Percentiles rank a stretch among this genome's conserved stretches.
Conservation (phyloP, 768 basidiomycete species). For the Macrocybe gigantea region DNA sequence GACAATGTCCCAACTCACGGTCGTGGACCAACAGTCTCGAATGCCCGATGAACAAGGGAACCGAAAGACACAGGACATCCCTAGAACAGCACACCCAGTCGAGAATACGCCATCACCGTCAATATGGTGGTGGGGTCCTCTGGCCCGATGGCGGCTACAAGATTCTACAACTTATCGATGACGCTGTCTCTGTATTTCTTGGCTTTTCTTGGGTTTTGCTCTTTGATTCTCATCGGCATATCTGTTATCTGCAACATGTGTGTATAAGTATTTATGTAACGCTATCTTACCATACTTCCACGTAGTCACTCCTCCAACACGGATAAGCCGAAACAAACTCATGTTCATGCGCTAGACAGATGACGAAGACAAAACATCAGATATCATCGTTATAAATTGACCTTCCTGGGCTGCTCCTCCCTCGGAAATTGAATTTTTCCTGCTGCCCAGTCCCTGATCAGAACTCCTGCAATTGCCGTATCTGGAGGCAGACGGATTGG, state of each 20-base stretch:
- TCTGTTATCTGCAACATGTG: constrained; percentile 1
- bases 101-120: constrained; percentile 25
- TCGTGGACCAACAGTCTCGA: background rate
- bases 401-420: too few species aligned
- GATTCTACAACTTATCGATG: constrained; percentile 67
- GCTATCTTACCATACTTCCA: too few species aligned
- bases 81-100: background rate
- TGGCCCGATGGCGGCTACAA: constrained; percentile 67
- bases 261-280: constrained; percentile 9
- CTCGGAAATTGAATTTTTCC: constrained; percentile 39
- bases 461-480: constrained; percentile 78
- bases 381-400: too few species aligned
- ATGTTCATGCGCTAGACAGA: too few species aligned
- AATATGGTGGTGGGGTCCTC: constrained; percentile 79
- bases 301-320: too few species aligned
- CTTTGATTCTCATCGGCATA: too few species aligned
- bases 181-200: constrained; percentile 1
- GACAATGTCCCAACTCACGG: background rate
- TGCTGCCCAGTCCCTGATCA: constrained; percentile 79
- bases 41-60: too few species aligned
- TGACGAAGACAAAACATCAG: too few species aligned
- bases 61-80: background rate
- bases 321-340: too few species aligned
- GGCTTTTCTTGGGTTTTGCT: constrained; percentile 4
- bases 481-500: constrained; percentile 71